Evolutionary conservation across 768 basidiomycete species (phyloP).

Genomic region (Boletus reticulatus): DNA sequence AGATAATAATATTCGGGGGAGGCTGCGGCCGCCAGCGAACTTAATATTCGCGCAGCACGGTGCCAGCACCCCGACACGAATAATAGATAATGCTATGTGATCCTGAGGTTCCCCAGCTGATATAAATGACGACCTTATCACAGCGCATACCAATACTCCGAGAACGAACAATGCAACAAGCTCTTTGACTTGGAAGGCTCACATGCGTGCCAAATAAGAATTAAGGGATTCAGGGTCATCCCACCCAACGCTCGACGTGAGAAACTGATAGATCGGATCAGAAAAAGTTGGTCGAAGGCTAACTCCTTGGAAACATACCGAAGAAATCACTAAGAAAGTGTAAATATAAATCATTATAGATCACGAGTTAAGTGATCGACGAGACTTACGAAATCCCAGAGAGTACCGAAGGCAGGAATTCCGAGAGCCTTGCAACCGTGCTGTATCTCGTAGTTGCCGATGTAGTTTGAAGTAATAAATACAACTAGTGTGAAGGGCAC

Average conservation of each 20-base stretch:
- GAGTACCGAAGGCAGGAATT: conserved; percentile 66
- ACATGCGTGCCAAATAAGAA: conserved; percentile 4
- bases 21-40: conserved; percentile 2
- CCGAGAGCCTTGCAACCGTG: conserved; percentile 70
- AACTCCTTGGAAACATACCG: neutral
- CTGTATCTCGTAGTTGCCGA: conserved; percentile 78
- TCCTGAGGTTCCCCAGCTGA: neutral
- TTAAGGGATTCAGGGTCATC: neutral
- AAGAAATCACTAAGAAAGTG: conserved; percentile 21
- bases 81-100: conserved; percentile 2
- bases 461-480: conserved; percentile 82
- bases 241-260: conserved; percentile 5
- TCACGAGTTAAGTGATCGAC: conserved; percentile 3
- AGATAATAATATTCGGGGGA: conserved; percentile 3
- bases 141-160: conserved; percentile 1
- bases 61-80: neutral
- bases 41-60: conserved; percentile 8
- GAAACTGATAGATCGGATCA: conserved; percentile 1
- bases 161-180: neutral
- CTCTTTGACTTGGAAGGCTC: neutral
- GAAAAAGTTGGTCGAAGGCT: neutral
- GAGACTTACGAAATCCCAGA: conserved; percentile 61
- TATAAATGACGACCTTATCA: neutral
- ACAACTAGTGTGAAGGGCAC: conserved; percentile 44
- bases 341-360: conserved; percentile 1